Base-by-base conservation (phyloP, 177 flowering plant species). In the Vitis hybrid region DNA sequence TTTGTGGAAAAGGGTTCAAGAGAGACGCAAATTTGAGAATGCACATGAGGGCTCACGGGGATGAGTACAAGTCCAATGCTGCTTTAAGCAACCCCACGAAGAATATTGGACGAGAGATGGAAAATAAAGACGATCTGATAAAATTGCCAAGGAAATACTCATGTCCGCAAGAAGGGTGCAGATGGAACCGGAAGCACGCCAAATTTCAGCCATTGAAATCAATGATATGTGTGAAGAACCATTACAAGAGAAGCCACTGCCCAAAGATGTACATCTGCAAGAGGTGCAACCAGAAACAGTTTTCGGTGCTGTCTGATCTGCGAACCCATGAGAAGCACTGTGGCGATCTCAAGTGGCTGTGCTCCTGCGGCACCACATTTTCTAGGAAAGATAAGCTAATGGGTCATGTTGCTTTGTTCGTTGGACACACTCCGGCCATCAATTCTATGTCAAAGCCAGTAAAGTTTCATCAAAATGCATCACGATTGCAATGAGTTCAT, bases 301-400 rank as follows among this genome's bases (percentile, higher is more conserved):
- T 90, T 73, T 90, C 97, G 8, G 91, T 90, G 60, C 71, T 88
- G 14, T 85, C 97, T 6, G 97, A 92, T 81, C 78, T 92, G 48
- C 56, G 90, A 74, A 92, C 93, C 0, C 97, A 92, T 74, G 95
- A 90, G 83, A 92, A 92, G 85, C 97, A 92, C 59, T 88, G 97
- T 66, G 97, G 97, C 5, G 85, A 84, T 57, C 68, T 74, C 59
- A 90, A 84, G 68, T 92, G 97, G 93, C 83, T 71, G 70, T 92
- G 97, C 39, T 85, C 93, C 1, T 92, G 97, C 61, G 97, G 95
- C 0, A 92, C 95, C 0, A 86, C 88, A 0, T 92, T 92, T 71
- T 92, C 93, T 0, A 77, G 95, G 79, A 92, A 90, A 68, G 97
- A 92, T 58, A 92, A 92, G 87, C 89, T 92, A 0, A 76, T 86